A percentile compares a stretch with the other conserved stretches of the same genome.
phyloP scores from a whole-genome alignment of 805 yeast genomes.

The Candida nemodendra region DNA sequence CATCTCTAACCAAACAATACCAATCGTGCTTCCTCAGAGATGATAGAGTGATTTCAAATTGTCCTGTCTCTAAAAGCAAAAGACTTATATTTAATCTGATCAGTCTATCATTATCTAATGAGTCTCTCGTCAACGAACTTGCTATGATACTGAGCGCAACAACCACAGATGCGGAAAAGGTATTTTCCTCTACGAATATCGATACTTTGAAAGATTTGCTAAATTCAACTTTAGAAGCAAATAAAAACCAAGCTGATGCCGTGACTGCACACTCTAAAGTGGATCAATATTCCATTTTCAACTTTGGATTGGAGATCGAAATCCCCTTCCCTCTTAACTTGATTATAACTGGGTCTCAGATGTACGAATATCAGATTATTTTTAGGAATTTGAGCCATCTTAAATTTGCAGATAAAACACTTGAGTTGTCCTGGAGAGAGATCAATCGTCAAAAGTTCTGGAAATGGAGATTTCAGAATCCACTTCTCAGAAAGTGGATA shows the following conservation, averaged over 20 bases:
- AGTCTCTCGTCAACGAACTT: constrained; percentile 32
- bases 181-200: constrained; percentile 44
- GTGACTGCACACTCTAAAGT: constrained; percentile 31
- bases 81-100: constrained; percentile 24
- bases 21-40: constrained; percentile 17
- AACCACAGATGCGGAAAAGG: constrained; percentile 53
- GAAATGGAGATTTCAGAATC: constrained; percentile 49
- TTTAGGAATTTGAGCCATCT: constrained; percentile 68
- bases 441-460: constrained; percentile 64
- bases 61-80: constrained; percentile 21
- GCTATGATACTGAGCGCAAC: constrained; percentile 51
- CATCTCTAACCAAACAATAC: constrained; percentile 34
- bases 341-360: constrained; percentile 64
- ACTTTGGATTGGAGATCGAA: constrained; percentile 53
- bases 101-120: constrained; percentile 17
- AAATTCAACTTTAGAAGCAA: constrained; percentile 39
- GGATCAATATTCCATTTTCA: constrained; percentile 46
- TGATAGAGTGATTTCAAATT: constrained; percentile 4
- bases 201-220: constrained; percentile 44
- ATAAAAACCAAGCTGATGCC: constrained; percentile 14
- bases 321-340: constrained; percentile 88
- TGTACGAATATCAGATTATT: constrained; percentile 75
- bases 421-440: constrained; percentile 72
- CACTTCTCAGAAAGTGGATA: constrained; percentile 51
- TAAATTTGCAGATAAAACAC: constrained; percentile 57